Evolutionary conservation across 805 yeast genomes (phyloP), one percentile per base, ranked within the genome.

Genomic region (Sporopachydermia lactativora): DNA sequence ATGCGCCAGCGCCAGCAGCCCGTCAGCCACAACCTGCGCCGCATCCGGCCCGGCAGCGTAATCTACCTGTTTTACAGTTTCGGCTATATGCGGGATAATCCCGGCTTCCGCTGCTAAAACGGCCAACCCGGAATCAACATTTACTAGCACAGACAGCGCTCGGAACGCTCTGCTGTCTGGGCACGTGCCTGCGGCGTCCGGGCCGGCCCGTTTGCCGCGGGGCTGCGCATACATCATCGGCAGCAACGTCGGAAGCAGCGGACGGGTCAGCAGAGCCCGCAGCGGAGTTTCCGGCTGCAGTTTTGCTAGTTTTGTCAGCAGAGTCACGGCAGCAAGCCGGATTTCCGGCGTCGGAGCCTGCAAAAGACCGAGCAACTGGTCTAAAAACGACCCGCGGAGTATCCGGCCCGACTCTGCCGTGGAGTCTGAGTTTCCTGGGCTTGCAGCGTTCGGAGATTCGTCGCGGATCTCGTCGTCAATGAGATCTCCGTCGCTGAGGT

Each of bases 81-180:
- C 38, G 15, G 47, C 49, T 6, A 58, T 45, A 17, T 52, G 49
- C 17, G 45, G 45, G 24, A 58, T 45, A n/a, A 57, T 45, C 3
- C 54, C 57, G 5, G 56, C 55, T 42, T 58, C 63, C 15, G 49
- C 58, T 2, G 59, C 61, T 43, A 54, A 41, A 2, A 47, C 49
- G 4, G 59, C 54, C 37, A 49, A 43, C 8, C 45, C 45, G 5
- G 49, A 52, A 19, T 58, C 57, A 35, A 55, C 59, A 15, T 58
- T 48, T 42, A 60, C 56, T 2, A 59, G 38, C 5, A 51, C 38
- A 1, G 59, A 59, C 14, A 58, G 42, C 5, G 56, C 51, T 44
- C 45, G 34, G 19, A 41, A 35, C 17, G 45, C 43, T 39, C 57
- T 34, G 16, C 53, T 46, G 34, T 50, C 51, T 3, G 31, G 31